Evolutionary conservation across 768 basidiomycete genomes (phyloP).

Genomic region (Grammothele lineata): DNA sequence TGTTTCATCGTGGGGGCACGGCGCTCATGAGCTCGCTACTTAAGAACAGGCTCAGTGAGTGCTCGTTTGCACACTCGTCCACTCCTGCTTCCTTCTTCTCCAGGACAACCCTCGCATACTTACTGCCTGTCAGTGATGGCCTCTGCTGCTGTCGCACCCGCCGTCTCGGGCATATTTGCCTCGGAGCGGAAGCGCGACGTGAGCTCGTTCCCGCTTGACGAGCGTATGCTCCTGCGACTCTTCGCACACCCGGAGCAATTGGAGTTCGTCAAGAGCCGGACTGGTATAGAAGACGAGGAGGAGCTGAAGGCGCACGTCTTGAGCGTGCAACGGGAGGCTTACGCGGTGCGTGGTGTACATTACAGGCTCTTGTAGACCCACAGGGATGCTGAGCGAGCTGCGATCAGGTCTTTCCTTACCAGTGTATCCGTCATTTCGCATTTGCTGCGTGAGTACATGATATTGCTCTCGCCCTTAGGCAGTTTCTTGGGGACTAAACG

Average conservation of each 20-base stretch:
- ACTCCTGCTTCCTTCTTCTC: no score
- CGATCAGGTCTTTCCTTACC: slow-evolving; percentile 1
- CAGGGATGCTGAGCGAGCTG: no score
- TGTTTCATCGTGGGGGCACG: no score
- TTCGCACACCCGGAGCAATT: background rate
- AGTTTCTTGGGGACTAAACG: background rate
- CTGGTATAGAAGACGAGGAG: slow-evolving; percentile 21
- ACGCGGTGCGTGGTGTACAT: slow-evolving; percentile 10
- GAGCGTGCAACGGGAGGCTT: slow-evolving; percentile 18
- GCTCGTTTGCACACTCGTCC: no score
- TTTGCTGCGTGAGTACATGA: background rate
- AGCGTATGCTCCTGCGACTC: background rate
- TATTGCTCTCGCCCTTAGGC: background rate
- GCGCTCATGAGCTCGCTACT: no score
- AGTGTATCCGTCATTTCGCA: background rate
- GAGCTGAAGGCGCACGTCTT: slow-evolving; percentile 23
- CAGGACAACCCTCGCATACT: no score
- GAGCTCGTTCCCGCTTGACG: background rate
- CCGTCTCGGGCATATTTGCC: no score
- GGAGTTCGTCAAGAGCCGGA: slow-evolving; percentile 3
- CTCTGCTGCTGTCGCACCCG: background rate
- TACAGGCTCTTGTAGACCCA: no score
- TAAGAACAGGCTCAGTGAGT: no score
- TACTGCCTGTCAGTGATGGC: no score
- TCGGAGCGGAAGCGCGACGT: background rate